Evolutionary conservation across 1,139 yeast species (phyloP).

Genomic region (Lodderomyces margitis): DNA sequence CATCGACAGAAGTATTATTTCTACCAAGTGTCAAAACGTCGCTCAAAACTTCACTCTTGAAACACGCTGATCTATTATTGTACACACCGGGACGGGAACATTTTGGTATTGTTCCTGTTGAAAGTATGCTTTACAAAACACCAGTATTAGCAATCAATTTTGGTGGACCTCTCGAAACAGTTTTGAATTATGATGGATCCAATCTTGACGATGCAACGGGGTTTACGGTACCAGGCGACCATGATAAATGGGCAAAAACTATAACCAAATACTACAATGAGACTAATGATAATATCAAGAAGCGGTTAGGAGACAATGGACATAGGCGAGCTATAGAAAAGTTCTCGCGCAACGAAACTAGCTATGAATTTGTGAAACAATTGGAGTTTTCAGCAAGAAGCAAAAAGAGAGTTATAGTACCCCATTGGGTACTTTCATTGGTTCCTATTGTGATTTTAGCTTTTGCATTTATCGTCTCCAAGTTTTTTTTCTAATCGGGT

Average conservation of each 20-base stretch:
- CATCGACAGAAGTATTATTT: slow-evolving; percentile 58
- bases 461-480: slow-evolving; percentile 3
- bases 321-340: slow-evolving; percentile 44
- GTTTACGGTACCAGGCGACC: slow-evolving; percentile 59
- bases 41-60: slow-evolving; percentile 63
- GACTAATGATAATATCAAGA: slow-evolving; percentile 27
- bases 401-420: not conserved
- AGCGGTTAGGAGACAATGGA: slow-evolving; percentile 49
- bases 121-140: slow-evolving; percentile 81
- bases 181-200: slow-evolving; percentile 44
- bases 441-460: slow-evolving; percentile 1
- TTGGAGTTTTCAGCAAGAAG: slow-evolving; percentile 11
- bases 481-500: not conserved
- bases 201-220: slow-evolving; percentile 63
- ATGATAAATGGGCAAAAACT: slow-evolving; percentile 61
- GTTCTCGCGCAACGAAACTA: slow-evolving; percentile 67
- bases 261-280: slow-evolving; percentile 42
- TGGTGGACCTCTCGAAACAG: slow-evolving; percentile 93
- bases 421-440: slow-evolving; percentile 4
- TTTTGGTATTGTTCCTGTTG: slow-evolving; percentile 96
- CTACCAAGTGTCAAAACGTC: slow-evolving; percentile 74
- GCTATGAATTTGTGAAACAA: slow-evolving; percentile 42
- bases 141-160: slow-evolving; percentile 84
- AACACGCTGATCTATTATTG: slow-evolving; percentile 57
- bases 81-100: slow-evolving; percentile 94